phyloP scores from a whole-genome alignment of 257 asterid genomes.

The Asclepias syriaca region DNA sequence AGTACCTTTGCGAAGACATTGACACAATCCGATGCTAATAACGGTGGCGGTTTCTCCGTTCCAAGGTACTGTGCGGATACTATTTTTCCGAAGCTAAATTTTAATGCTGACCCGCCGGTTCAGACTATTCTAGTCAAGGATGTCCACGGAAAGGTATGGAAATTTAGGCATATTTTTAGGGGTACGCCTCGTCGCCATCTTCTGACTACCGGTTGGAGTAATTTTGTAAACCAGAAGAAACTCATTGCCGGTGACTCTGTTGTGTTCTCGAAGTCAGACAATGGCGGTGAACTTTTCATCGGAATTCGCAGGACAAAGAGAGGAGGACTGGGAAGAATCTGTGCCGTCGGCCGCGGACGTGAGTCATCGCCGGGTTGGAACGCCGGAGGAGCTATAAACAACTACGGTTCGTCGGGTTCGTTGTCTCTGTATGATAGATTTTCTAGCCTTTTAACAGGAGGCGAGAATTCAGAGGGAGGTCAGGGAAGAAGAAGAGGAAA shows the following conservation, averaged over 20 bases:
- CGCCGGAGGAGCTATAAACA: constrained; percentile 35
- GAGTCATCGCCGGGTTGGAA: constrained; percentile 60
- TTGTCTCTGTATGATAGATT: constrained; percentile 31
- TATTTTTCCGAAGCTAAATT: constrained; percentile 69
- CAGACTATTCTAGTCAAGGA: constrained; percentile 70
- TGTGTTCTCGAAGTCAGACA: constrained; percentile 68
- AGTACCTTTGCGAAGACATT: constrained; percentile 72
- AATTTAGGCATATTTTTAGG: constrained; percentile 70
- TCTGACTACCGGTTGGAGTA: constrained; percentile 80
- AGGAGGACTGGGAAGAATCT: constrained; percentile 32
- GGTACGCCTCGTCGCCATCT: constrained; percentile 81
- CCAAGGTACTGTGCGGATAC: constrained; percentile 87
- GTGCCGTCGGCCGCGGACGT: constrained; percentile 26
- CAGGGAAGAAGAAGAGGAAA: constrained; percentile 21
- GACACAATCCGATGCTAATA: constrained; percentile 80
- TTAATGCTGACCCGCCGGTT: constrained; percentile 75
- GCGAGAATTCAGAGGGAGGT: background rate
- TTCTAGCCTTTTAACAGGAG: constrained; percentile 21
- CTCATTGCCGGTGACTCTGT: constrained; percentile 79
- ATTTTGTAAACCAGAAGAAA: constrained; percentile 75
- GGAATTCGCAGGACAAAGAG: constrained; percentile 75
- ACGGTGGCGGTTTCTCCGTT: constrained; percentile 81
- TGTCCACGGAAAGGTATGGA: constrained; percentile 65
- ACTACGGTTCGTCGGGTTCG: constrained; percentile 16
- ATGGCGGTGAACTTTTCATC: constrained; percentile 67